Conservation (phyloP, 176 grass and related monocot species). For the Aechmea fasciata region DNA sequence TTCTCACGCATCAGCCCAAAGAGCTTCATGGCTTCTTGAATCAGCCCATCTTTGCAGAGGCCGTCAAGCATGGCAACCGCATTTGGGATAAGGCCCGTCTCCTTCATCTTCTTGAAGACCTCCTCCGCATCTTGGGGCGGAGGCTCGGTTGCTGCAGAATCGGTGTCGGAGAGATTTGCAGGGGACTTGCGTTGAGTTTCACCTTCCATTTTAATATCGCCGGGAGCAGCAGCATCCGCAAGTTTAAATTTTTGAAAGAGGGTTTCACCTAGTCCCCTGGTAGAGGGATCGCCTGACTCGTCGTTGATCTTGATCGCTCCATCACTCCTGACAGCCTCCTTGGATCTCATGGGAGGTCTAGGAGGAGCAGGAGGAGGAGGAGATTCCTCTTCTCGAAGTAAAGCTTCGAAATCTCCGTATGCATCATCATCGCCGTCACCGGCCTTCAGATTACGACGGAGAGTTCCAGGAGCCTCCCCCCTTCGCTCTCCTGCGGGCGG, state of each 20-base stretch:
- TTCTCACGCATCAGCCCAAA: constrained; percentile 90
- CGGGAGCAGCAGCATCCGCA: constrained; percentile 11
- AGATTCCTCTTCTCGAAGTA: not conserved
- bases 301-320: not conserved
- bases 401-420: not conserved
- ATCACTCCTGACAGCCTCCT: constrained; percentile 7
- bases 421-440: not conserved
- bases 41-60: constrained; percentile 80
- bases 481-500: not conserved
- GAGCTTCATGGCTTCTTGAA: constrained; percentile 91
- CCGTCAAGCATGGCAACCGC: constrained; percentile 88
- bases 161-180: not conserved
- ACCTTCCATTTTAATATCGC: not conserved
- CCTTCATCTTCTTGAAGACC: constrained; percentile 87
- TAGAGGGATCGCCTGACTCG: not conserved
- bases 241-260: constrained; percentile 63
- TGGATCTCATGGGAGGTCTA: not conserved
- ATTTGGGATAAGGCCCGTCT: constrained; percentile 78
- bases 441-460: not conserved
- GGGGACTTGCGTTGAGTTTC: constrained; percentile 8
- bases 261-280: constrained; percentile 27
- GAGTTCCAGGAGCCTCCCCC: not conserved
- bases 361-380: not conserved
- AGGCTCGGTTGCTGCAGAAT: not conserved
- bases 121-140: constrained; percentile 51